Base-by-base conservation (phyloP, 352 stramenopile species). In the Globisporangium spinosum region DNA sequence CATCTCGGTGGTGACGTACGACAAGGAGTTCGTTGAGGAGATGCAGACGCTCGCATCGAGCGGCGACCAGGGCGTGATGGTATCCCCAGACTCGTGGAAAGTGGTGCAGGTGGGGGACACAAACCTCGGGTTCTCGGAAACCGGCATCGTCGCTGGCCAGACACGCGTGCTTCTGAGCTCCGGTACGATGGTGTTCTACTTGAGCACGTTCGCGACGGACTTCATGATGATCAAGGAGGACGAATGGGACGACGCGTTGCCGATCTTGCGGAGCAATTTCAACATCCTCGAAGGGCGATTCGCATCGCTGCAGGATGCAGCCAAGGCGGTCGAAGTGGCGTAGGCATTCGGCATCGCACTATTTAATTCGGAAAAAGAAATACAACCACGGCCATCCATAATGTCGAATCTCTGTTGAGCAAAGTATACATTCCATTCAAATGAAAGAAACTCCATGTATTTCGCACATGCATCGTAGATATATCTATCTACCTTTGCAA, bases 161-260 rank as follows among this genome's bases (percentile, higher is more conserved):
- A 88, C 82, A n/a, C 69, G 77, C 25, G 80, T 88, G 32, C 65
- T 90, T 32, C 68, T 86, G 23, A 81, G 79, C 32, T 76, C 82
- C 2, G 82, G 79, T 3, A 89, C 79, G 5, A 87, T 80, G 58
- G 78, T 90, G 10, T 89, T 90, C 70, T 90, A 89, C 63, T 70
- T 90, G 32, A 90, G 82, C 58, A 90, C 82, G 10, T 90, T 87
- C 67, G 75, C 82, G n/a, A 88, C 78, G 40, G 81, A 89, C 32
- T 87, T 86, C 17, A 87, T 89, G 81, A 53, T 89, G 13, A 86
- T 89, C 75, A 89, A 87, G 60, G 81, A 89, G 58, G 81, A 89
- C 71, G 81, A 89, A 66, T 89, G 81, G 81, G 68, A 76, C 17
- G 77, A 85, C 29, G 74, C 81, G 13, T 54, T 88, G 12, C 67